These are phyloP conservation scores for Metroxylon sagu DNA, from an alignment of 176 grass and related monocot species.

Conservation along the genomic window DNA sequence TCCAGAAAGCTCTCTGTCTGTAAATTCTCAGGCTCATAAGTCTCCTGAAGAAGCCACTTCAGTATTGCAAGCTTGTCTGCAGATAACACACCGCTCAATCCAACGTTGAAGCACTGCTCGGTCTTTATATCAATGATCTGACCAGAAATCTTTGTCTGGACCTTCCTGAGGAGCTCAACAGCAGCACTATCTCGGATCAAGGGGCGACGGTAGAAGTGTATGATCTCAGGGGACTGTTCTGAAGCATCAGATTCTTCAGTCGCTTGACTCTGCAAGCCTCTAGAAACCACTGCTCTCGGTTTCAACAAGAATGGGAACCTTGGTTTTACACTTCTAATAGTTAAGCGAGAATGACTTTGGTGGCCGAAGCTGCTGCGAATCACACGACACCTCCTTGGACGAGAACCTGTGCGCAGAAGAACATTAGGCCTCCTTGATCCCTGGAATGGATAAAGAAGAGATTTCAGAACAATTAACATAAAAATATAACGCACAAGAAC, in stretches of 20 bases:
- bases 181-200: slow-evolving; percentile 68
- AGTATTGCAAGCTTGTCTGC: slow-evolving; percentile 55
- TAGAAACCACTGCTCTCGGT: slow-evolving; percentile 34
- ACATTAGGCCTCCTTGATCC: slow-evolving; percentile 23
- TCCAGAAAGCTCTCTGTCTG: slow-evolving; percentile 57
- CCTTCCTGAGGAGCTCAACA: slow-evolving; percentile 53
- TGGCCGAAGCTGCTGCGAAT: slow-evolving; percentile 24
- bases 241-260: slow-evolving; percentile 20
- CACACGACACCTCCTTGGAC: slow-evolving; percentile 12
- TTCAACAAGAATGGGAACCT: slow-evolving; percentile 9
- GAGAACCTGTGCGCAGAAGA: slow-evolving; percentile 8
- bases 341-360: slow-evolving; percentile 20
- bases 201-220: slow-evolving; percentile 68
- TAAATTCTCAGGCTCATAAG: slow-evolving; percentile 70
- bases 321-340: slow-evolving; percentile 12
- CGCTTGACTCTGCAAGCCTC: slow-evolving; percentile 29
- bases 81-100: slow-evolving; percentile 34
- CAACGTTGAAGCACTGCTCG: slow-evolving; percentile 82
- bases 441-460: slow-evolving; percentile 18
- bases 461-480: neutral
- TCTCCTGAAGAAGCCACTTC: slow-evolving; percentile 77
- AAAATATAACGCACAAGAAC: neutral
- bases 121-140: slow-evolving; percentile 54
- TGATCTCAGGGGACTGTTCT: slow-evolving; percentile 21
- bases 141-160: slow-evolving; percentile 64